A percentile compares a stretch with the other conserved stretches of the same genome.
phyloP scores from a whole-genome alignment of 805 yeast species.

The Candida oleophila region DNA sequence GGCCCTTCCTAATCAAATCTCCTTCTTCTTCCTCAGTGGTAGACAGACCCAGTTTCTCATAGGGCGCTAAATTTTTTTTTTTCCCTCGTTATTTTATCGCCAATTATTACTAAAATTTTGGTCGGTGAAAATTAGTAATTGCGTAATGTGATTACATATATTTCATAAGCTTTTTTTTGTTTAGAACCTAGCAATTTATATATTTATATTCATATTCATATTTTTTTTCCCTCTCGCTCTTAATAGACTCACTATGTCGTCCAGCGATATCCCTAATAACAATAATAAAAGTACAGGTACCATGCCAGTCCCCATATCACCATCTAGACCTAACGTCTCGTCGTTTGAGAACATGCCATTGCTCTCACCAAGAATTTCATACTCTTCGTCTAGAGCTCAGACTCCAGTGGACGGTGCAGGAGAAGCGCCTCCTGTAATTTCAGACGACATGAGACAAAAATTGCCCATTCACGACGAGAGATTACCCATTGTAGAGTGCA shows the following conservation, averaged over 20 bases:
- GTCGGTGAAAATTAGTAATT: too few species aligned
- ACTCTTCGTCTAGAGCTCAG: slow-evolving; percentile 9
- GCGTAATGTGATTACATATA: too few species aligned
- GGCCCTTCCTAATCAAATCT: too few species aligned
- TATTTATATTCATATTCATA: too few species aligned
- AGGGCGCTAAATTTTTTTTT: too few species aligned
- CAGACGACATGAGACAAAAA: slow-evolving; percentile 26
- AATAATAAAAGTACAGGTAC: background rate
- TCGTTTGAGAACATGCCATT: slow-evolving; percentile 19
- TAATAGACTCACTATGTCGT: background rate
- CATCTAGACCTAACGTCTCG: slow-evolving; percentile 1
- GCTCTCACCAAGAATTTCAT: slow-evolving; percentile 22
- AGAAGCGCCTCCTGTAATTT: slow-evolving; percentile 13
- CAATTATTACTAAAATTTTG: too few species aligned
- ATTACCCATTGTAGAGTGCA: slow-evolving; percentile 79
- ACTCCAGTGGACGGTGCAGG: slow-evolving; percentile 7
- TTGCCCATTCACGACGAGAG: slow-evolving; percentile 44
- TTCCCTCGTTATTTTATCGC: too few species aligned
- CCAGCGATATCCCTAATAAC: background rate
- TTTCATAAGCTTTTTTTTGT: too few species aligned
- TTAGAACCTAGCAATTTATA: too few species aligned
- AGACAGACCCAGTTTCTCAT: too few species aligned
- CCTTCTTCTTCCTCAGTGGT: too few species aligned
- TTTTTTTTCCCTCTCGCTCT: too few species aligned
- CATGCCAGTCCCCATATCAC: background rate